Conservation (phyloP, 2,329 filamentous ascomycete species). For the Fusarium marasasianum region DNA sequence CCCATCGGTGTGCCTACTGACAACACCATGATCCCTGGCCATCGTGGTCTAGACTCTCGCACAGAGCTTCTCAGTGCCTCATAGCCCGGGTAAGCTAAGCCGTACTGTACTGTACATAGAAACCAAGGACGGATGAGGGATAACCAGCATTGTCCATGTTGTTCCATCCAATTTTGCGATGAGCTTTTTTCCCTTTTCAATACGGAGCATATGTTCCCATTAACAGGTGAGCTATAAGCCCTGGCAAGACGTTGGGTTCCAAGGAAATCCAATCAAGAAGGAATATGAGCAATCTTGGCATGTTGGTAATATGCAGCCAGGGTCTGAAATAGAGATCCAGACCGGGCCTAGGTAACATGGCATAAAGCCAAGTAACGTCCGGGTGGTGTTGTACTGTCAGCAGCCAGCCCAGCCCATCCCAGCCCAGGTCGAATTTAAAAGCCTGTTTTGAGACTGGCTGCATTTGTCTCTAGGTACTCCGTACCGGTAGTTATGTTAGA, state of each 20-base stretch:
- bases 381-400: conserved; percentile 7
- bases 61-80: not conserved
- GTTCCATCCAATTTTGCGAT: conserved; percentile 8
- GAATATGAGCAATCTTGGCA: conserved; percentile 22
- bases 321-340: conserved; percentile 35
- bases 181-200: conserved; percentile 3
- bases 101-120: not conserved
- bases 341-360: conserved; percentile 18
- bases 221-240: conserved; percentile 10
- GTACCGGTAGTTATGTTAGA: not conserved
- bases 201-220: conserved; percentile 13
- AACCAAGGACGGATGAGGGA: conserved; percentile 10
- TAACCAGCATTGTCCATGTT: not conserved
- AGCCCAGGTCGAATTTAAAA: conserved; percentile 7
- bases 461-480: conserved; percentile 4
- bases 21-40: conserved; percentile 3
- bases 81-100: conserved; percentile 9
- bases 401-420: not conserved
- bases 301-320: conserved; percentile 25
- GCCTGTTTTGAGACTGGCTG: conserved; percentile 29
- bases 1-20: conserved; percentile 3
- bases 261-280: conserved; percentile 13
- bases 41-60: conserved; percentile 25
- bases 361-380: conserved; percentile 16
- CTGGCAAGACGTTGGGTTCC: not conserved